Conservation (phyloP, 2,329 filamentous ascomycete genomes). For the Cryphonectria nitschkei region DNA sequence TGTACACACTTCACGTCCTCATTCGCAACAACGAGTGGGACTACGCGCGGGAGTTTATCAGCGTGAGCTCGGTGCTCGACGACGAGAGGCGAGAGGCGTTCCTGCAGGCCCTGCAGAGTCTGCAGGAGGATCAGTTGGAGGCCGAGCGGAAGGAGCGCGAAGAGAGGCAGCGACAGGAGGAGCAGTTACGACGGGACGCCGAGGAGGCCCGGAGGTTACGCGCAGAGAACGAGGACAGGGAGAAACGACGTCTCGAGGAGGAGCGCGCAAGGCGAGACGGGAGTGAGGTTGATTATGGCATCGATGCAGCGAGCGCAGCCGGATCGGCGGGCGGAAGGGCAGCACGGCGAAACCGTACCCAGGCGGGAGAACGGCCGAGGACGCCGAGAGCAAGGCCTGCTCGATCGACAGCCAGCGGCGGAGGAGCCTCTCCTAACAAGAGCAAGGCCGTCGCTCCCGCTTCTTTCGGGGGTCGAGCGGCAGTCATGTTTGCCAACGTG, state of each 20-base stretch:
- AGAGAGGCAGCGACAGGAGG: conserved; percentile 59
- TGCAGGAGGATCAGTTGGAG: conserved; percentile 82
- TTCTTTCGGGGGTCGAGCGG: conserved; percentile 53
- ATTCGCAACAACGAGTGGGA: conserved; percentile 95
- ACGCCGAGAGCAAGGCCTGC: conserved; percentile 20
- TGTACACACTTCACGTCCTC: conserved; percentile 95
- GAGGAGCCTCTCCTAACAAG: conserved; percentile 30
- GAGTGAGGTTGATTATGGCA: conserved; percentile 71
- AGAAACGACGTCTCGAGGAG: conserved; percentile 57
- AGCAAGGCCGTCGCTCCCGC: conserved; percentile 40
- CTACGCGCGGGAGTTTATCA: conserved; percentile 89
- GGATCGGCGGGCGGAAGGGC: conserved; percentile 37
- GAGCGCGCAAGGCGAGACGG: conserved; percentile 52
- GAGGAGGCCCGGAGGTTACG: conserved; percentile 60
- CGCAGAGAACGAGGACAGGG: conserved; percentile 62
- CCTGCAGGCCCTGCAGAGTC: conserved; percentile 78
- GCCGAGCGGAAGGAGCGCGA: conserved; percentile 68
- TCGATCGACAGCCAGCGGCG: conserved; percentile 19
- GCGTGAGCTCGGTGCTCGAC: conserved; percentile 82
- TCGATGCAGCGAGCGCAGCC: conserved; percentile 56
- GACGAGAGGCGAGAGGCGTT: conserved; percentile 91
- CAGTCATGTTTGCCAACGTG: conserved; percentile 57
- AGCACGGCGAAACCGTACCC: conserved; percentile 18
- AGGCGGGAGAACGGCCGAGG: conserved; percentile 20
- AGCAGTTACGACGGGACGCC: conserved; percentile 58